Base-by-base conservation (phyloP, 163 green algal genomes). In the Volvox carteri region DNA sequence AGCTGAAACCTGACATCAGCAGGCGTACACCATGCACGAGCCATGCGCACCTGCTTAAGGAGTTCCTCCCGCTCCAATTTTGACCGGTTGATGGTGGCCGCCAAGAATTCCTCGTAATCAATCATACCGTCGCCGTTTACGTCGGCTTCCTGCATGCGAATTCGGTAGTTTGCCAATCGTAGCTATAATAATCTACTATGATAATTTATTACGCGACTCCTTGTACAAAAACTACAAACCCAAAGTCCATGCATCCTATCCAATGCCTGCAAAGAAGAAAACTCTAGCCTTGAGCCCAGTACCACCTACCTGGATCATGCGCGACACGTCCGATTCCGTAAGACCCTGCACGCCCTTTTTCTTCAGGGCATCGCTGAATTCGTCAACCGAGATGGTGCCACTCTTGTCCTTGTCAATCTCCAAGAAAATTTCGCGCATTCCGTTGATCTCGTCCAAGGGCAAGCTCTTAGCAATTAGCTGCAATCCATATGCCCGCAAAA, bases 351-450 rank as follows among this genome's bases (percentile, higher is more conserved):
- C 60, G 83, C 86, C 88, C 86, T 92, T 95, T 42, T 84, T 89
- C 50, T 86, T 83, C 44, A 95, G 81, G 16, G 95, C 97, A 2
- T 95, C 91, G 44, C 92, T 89, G 67, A 99, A 95, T 93, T 99
- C 98, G 14, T 98, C 95, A 42, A 98, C 94, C 0, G 97, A 99
- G 90, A 99, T 99, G 68, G 96, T 98, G 70, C 97, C 97, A 84
- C 93, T 98, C 75, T 94, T 92, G 91, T 99, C 97, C 54, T 90
- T 92, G 92, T 99, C 97, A 56, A 99, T 97, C 18, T 92, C 88
- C 80, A 97, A 90, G 92, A 99, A 99, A 46, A 99, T 93, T 67
- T 97, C 92, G 35, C 93, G 90, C 86, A 99, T 96, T 28, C 97
- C 97, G 56, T 92, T 94, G 90, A 99, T 98, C 94, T 99, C 97